These are phyloP conservation scores for Boletus smithii DNA, from an alignment of 1,284 basidiomycete genomes.

Conservation along the genomic window DNA sequence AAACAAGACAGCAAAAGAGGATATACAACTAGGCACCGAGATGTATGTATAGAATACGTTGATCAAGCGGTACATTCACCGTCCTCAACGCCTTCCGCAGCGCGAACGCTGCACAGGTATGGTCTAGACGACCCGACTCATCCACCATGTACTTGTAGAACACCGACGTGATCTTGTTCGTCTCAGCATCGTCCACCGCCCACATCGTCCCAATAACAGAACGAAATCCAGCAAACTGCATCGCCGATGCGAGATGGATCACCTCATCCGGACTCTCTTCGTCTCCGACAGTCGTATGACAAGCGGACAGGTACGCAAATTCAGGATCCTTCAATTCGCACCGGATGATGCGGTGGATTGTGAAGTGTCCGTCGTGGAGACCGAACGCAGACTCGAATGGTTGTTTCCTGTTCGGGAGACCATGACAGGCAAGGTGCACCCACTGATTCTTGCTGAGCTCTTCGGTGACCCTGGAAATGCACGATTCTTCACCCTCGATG, in stretches of 20 bases:
- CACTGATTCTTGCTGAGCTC: constrained; percentile 13
- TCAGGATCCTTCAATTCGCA: too few species aligned
- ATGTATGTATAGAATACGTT: constrained; percentile 2
- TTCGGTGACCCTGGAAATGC: not conserved
- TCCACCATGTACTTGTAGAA: constrained; percentile 10
- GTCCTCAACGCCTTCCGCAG: constrained; percentile 1
- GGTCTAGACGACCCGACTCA: not conserved
- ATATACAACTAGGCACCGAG: not conserved
- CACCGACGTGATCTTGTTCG: not conserved
- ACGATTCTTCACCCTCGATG: constrained; percentile 1
- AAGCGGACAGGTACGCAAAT: too few species aligned
- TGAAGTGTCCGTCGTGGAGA: constrained; percentile 21
- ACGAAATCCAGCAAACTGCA: too few species aligned
- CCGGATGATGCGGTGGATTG: too few species aligned
- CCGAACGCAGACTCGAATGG: constrained; percentile 26
- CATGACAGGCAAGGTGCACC: constrained; percentile 24
- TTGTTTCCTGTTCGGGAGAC: not conserved
- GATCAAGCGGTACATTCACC: not conserved
- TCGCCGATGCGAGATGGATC: too few species aligned
- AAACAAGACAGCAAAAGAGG: too few species aligned
- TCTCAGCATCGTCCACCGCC: constrained; percentile 2
- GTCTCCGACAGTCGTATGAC: too few species aligned
- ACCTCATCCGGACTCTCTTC: too few species aligned
- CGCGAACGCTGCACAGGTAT: constrained; percentile 5
- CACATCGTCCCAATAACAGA: constrained; percentile 11